Percentiles rank a stretch among this genome's conserved stretches.
Evolutionary conservation across 352 stramenopile species (phyloP).

Genomic region (Globisporangium canariense): DNA sequence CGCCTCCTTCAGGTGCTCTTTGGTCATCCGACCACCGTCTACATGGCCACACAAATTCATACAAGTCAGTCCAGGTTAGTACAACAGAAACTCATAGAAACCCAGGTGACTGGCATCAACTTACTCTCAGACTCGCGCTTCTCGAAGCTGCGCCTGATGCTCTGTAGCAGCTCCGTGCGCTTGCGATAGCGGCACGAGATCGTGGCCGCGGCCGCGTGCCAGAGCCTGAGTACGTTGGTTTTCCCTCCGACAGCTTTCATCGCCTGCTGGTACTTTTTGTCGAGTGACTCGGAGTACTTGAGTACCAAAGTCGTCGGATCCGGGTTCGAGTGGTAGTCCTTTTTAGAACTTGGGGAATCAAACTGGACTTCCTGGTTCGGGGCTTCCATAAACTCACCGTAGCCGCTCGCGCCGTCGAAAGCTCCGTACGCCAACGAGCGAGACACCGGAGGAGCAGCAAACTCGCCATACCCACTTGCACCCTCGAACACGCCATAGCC

Average conservation of each 20-base stretch:
- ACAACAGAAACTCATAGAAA: background rate
- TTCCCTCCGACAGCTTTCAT: constrained; percentile 34
- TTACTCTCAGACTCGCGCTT: constrained; percentile 47
- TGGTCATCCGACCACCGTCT: constrained; percentile 47
- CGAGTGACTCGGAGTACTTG: constrained; percentile 22
- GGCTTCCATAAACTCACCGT: constrained; percentile 33
- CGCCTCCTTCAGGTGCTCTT: constrained; percentile 50
- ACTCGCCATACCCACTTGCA: constrained; percentile 34
- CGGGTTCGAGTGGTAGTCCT: background rate
- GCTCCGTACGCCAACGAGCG: constrained; percentile 24
- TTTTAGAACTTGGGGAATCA: constrained; percentile 1
- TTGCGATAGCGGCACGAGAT: constrained; percentile 40
- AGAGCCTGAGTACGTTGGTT: constrained; percentile 27
- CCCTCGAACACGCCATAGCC: constrained; percentile 31
- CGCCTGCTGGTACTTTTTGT: constrained; percentile 40
- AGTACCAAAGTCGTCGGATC: constrained; percentile 4
- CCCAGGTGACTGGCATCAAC: background rate
- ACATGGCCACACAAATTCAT: background rate
- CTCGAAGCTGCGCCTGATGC: constrained; percentile 54
- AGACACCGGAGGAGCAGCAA: constrained; percentile 4
- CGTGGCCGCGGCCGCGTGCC: constrained; percentile 29
- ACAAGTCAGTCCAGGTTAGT: background rate
- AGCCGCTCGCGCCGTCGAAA: constrained; percentile 33
- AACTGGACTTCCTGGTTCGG: constrained; percentile 17
- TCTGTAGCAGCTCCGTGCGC: constrained; percentile 46